phyloP scores from a whole-genome alignment of 2,329 filamentous ascomycete species.

The Penicillium concentricum region DNA sequence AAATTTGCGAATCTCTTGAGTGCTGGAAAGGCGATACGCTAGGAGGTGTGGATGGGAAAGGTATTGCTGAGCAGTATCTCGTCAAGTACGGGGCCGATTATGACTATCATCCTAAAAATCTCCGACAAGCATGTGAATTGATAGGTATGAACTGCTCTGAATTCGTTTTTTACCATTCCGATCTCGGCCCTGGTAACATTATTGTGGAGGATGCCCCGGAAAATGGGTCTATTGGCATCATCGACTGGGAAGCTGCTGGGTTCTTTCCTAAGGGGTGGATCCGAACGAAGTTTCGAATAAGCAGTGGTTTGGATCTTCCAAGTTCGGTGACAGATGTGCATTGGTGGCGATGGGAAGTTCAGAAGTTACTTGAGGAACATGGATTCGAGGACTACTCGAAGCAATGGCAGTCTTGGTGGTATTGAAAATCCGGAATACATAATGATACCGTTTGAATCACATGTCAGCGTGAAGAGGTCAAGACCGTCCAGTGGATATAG shows the following conservation, averaged over 20 bases:
- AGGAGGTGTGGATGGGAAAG: conserved; percentile 1
- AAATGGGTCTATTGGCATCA: conserved; percentile 26
- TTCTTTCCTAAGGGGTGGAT: conserved; percentile 35
- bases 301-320: conserved; percentile 25
- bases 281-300: conserved; percentile 35
- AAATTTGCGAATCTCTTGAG: neutral
- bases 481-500: too few relatives aligned
- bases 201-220: conserved; percentile 23
- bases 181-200: conserved; percentile 33
- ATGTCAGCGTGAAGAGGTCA: too few relatives aligned
- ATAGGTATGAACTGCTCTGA: conserved; percentile 9
- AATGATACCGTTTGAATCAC: too few relatives aligned
- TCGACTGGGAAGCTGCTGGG: conserved; percentile 34
- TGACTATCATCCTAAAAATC: conserved; percentile 4
- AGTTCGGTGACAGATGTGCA: neutral
- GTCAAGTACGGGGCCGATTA: conserved; percentile 1
- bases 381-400: neutral
- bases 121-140: neutral
- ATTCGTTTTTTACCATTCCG: conserved; percentile 25
- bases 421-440: neutral
- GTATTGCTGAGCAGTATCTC: neutral
- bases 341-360: neutral
- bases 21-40: neutral
- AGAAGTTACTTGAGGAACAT: neutral
- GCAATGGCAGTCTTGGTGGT: neutral